These are phyloP conservation scores for Pseudocercospora fijiensis DNA, from an alignment of 2,329 filamentous ascomycete genomes.

Conservation along the genomic window DNA sequence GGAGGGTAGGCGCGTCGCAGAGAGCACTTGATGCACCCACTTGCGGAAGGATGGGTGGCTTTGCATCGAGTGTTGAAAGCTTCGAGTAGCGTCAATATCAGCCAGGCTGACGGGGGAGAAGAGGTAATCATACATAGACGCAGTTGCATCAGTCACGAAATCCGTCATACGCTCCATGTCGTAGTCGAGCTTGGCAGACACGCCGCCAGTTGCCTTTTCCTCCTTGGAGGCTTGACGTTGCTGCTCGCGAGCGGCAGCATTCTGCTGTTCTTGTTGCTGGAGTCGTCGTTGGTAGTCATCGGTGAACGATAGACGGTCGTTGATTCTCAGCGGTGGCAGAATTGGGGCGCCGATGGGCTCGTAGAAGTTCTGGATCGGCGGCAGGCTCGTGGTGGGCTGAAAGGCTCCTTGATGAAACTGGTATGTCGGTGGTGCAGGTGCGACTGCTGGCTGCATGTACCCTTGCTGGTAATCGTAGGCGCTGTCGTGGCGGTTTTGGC, in stretches of 20 bases:
- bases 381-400: conserved; percentile 34
- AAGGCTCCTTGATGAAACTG: conserved; percentile 35
- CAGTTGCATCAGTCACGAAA: conserved; percentile 87
- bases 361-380: conserved; percentile 43
- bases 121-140: conserved; percentile 65
- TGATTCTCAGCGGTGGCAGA: conserved; percentile 49
- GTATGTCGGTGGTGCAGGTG: conserved; percentile 35
- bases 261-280: conserved; percentile 41
- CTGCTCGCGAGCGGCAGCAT: conserved; percentile 36
- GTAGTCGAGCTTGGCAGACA: conserved; percentile 92
- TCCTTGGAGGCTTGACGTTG: conserved; percentile 53
- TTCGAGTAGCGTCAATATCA: conserved; percentile 64
- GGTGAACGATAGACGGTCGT: conserved; percentile 41
- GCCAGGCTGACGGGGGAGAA: conserved; percentile 56
- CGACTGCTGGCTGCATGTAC: conserved; percentile 44
- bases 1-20: conserved; percentile 83
- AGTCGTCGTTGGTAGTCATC: conserved; percentile 41
- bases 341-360: conserved; percentile 47
- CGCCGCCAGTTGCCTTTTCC: conserved; percentile 73
- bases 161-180: conserved; percentile 96
- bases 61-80: conserved; percentile 61
- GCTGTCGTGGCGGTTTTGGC: conserved; percentile 44
- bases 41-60: conserved; percentile 78
- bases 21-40: conserved; percentile 87
- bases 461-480: conserved; percentile 48